Conservation (phyloP, 2,329 filamentous ascomycete species). For the Colletotrichum incanum region DNA sequence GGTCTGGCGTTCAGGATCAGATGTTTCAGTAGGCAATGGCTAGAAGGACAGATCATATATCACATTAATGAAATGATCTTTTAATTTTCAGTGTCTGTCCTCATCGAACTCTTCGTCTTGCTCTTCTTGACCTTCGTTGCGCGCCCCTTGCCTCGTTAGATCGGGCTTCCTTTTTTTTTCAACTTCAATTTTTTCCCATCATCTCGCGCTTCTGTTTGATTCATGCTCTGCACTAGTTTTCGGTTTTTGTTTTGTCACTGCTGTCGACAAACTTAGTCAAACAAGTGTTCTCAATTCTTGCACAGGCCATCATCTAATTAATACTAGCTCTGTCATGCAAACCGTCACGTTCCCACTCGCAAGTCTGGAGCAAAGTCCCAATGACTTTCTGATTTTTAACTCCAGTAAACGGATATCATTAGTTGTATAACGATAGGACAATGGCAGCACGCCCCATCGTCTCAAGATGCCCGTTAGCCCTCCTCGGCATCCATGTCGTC, state of each 20-base stretch:
- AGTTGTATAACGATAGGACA: background rate
- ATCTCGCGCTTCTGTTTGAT: background rate
- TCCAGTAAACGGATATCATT: background rate
- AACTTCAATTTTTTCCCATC: too few species aligned
- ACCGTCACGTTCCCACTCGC: background rate
- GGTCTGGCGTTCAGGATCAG: constrained; percentile 1
- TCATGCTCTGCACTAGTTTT: too few species aligned
- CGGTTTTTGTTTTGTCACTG: background rate
- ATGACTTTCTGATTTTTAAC: background rate
- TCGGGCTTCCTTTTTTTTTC: background rate
- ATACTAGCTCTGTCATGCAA: background rate
- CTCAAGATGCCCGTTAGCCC: constrained; percentile 61
- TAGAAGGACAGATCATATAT: background rate
- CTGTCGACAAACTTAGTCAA: too few species aligned
- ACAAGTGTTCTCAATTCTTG: too few species aligned
- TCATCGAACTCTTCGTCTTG: background rate
- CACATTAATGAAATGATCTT: background rate
- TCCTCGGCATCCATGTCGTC: constrained; percentile 85
- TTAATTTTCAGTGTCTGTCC: too few species aligned
- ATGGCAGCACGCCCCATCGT: too few species aligned
- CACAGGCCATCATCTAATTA: background rate
- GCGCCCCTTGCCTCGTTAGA: too few species aligned
- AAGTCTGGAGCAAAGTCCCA: background rate
- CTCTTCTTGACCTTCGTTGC: background rate
- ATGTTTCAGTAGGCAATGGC: background rate